phyloP scores from a whole-genome alignment of 345 rosid species.

The Aethionema arabicum region DNA sequence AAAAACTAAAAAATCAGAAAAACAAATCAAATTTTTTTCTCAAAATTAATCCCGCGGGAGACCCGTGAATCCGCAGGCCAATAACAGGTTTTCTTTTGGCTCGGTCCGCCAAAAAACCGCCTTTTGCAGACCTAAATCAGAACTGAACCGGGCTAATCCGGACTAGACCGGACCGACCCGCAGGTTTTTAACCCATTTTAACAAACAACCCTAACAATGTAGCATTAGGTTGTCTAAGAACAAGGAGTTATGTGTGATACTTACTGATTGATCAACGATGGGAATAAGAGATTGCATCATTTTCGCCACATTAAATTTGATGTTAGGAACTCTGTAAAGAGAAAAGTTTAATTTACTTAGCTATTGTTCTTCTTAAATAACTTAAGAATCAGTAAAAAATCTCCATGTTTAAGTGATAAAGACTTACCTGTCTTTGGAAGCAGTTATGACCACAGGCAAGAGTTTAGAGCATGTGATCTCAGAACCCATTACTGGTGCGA shows the following conservation, averaged over 20 bases:
- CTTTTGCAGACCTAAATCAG: too few species aligned
- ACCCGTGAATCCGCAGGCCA: too few species aligned
- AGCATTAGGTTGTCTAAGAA: neutral
- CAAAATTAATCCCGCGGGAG: too few species aligned
- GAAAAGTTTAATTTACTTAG: neutral
- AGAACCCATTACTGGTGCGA: constrained; percentile 89
- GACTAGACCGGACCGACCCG: too few species aligned
- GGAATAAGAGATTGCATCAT: constrained; percentile 84
- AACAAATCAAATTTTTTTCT: too few species aligned
- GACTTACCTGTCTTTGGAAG: constrained; percentile 83
- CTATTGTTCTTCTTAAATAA: neutral
- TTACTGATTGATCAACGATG: constrained; percentile 78
- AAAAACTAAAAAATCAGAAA: too few species aligned
- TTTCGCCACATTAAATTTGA: constrained; percentile 95
- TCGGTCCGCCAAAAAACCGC: too few species aligned
- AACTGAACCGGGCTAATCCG: too few species aligned
- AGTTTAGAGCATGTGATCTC: constrained; percentile 84
- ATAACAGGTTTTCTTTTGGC: too few species aligned
- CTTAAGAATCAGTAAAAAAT: constrained; percentile 8
- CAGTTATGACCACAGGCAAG: constrained; percentile 70
- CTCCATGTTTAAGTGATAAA: neutral
- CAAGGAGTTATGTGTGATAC: constrained; percentile 31
- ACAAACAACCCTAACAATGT: too few species aligned
- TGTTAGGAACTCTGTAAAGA: constrained; percentile 80
- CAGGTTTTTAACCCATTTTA: too few species aligned